Evolutionary conservation across 75 land plant species (phyloP).

Genomic region (Sequoia sempervirens): DNA sequence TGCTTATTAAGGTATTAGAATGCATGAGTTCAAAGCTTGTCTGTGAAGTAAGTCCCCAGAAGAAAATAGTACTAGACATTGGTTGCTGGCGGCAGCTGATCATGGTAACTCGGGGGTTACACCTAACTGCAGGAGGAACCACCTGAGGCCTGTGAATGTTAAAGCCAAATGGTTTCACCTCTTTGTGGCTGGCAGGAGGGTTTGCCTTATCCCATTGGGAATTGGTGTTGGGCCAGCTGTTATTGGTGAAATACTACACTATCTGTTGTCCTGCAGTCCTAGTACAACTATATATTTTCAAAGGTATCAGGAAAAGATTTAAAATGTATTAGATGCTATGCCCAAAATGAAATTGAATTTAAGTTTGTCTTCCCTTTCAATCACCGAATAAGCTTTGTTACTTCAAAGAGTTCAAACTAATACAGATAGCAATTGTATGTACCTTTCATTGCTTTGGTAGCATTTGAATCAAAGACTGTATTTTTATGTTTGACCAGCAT

Average conservation of each 20-base stretch:
- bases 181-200: not conserved
- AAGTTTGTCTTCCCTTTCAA: not conserved
- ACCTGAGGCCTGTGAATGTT: not conserved
- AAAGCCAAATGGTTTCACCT: not conserved
- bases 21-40: too few relatives aligned
- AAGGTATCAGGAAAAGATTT: not conserved
- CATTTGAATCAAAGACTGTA: not conserved
- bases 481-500: not conserved
- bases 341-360: not conserved
- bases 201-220: not conserved
- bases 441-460: not conserved
- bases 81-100: not conserved
- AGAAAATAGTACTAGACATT: not conserved
- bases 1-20: too few relatives aligned
- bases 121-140: not conserved
- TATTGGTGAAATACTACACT: not conserved
- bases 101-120: not conserved
- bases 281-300: not conserved
- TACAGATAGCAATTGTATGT: not conserved
- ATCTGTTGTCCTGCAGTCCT: not conserved
- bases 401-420: not conserved
- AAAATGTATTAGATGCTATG: not conserved
- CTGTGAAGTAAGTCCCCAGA: not conserved
- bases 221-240: not conserved
- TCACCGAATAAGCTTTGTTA: not conserved